These are phyloP conservation scores for Lasiodiplodia citricola DNA, from an alignment of 2,329 filamentous ascomycete genomes.

Conservation along the genomic window DNA sequence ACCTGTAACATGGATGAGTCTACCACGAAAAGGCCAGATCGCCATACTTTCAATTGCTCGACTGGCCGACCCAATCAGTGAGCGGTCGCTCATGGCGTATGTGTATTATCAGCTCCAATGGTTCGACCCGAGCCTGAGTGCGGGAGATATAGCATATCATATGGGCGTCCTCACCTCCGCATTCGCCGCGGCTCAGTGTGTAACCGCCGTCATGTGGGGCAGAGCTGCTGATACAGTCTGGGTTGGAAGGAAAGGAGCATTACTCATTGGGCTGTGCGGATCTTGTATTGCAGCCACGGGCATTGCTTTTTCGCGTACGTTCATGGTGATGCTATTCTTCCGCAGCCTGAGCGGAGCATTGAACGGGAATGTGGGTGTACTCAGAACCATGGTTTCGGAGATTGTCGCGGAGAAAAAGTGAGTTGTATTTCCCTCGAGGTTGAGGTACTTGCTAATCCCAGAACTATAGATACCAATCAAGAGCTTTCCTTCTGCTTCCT, in stretches of 20 bases:
- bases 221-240: conserved; percentile 67
- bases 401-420: conserved; percentile 73
- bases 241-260: conserved; percentile 75
- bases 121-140: conserved; percentile 65
- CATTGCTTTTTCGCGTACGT: conserved; percentile 71
- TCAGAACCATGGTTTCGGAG: conserved; percentile 76
- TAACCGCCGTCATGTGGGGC: conserved; percentile 84
- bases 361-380: conserved; percentile 76
- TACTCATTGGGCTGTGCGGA: conserved; percentile 76
- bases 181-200: conserved; percentile 81
- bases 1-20: conserved; percentile 71
- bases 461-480: conserved; percentile 42
- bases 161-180: conserved; percentile 77
- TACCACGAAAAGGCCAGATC: conserved; percentile 79
- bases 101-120: conserved; percentile 89
- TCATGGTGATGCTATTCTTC: conserved; percentile 67
- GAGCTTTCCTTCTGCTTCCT: conserved; percentile 64
- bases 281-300: conserved; percentile 69
- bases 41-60: conserved; percentile 77
- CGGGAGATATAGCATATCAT: conserved; percentile 73
- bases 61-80: conserved; percentile 80
- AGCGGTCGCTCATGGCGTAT: conserved; percentile 68
- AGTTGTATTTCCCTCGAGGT: background rate
- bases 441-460: background rate
- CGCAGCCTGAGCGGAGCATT: conserved; percentile 68